phyloP scores from a whole-genome alignment of 306 rosid genomes.

The Gynostemma pentaphyllum region DNA sequence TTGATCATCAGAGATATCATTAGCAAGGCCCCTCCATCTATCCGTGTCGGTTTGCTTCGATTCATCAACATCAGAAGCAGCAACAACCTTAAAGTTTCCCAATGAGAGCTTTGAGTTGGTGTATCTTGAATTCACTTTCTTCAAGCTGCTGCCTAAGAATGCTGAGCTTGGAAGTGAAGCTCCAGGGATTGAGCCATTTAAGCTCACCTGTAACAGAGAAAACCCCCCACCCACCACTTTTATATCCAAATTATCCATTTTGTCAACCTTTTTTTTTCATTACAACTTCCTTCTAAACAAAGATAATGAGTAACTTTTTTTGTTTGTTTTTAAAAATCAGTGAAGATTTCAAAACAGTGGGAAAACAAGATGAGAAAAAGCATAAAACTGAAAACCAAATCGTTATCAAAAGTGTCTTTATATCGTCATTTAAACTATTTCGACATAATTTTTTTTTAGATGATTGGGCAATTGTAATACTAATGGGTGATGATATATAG shows the following conservation, averaged over 20 bases:
- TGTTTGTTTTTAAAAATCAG: no score
- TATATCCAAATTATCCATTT: not conserved
- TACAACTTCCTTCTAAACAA: no score
- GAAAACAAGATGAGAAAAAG: no score
- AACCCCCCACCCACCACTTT: not conserved
- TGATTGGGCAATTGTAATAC: no score
- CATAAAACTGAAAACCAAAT: no score
- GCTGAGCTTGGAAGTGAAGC: slow-evolving; percentile 40
- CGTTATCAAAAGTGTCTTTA: no score
- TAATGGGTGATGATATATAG: no score
- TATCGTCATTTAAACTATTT: no score
- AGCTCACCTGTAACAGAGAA: slow-evolving; percentile 35
- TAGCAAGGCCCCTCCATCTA: slow-evolving; percentile 44
- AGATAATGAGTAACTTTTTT: no score
- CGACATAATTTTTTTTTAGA: no score
- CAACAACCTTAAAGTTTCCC: slow-evolving; percentile 40
- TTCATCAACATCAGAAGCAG: slow-evolving; percentile 35
- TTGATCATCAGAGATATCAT: slow-evolving; percentile 46
- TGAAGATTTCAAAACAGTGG: no score
- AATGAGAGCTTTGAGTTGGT: slow-evolving; percentile 22
- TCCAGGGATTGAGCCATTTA: slow-evolving; percentile 35
- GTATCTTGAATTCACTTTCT: slow-evolving; percentile 32
- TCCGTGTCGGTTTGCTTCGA: slow-evolving; percentile 30
- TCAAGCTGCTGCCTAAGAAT: slow-evolving; percentile 50
- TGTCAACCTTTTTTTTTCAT: not conserved